These are phyloP conservation scores for Cryptococcus sp. DNA, from an alignment of 1,284 basidiomycete genomes.

Conservation along the genomic window DNA sequence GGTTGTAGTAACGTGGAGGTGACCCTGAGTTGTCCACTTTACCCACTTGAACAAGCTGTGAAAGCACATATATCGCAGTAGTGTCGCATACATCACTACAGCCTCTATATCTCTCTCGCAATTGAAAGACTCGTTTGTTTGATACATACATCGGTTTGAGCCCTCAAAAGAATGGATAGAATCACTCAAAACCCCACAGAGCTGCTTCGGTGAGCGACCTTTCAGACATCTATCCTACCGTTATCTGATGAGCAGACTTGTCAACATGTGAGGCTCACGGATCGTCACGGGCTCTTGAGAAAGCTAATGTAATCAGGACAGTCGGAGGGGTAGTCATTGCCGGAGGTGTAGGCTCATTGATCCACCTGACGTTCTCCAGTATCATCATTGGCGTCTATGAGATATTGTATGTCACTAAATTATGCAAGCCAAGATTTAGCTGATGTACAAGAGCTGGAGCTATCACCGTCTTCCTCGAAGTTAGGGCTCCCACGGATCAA, in stretches of 20 bases:
- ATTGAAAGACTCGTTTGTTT: no score
- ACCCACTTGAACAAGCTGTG: no score
- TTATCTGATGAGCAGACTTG: constrained; percentile 26
- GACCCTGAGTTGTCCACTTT: no score
- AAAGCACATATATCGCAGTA: no score
- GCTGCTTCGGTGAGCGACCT: constrained; percentile 38
- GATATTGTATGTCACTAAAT: constrained; percentile 35
- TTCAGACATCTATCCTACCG: not conserved
- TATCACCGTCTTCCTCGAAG: constrained; percentile 41
- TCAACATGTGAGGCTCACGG: constrained; percentile 39
- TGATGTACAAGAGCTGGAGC: constrained; percentile 29
- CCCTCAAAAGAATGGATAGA: constrained; percentile 33
- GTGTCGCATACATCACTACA: no score
- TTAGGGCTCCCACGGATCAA: constrained; percentile 39
- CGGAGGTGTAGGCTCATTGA: constrained; percentile 43
- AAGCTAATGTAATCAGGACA: constrained; percentile 22
- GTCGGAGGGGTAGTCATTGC: constrained; percentile 45
- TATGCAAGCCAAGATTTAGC: no score
- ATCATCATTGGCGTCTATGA: constrained; percentile 45
- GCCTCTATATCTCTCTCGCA: no score
- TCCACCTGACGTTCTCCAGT: constrained; percentile 44
- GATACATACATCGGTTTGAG: no score
- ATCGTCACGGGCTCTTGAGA: not conserved
- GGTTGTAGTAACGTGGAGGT: no score
- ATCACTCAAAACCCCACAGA: constrained; percentile 46